Base-by-base conservation (phyloP, 2,329 filamentous ascomycete species). In the Fusarium brachygibbosum region DNA sequence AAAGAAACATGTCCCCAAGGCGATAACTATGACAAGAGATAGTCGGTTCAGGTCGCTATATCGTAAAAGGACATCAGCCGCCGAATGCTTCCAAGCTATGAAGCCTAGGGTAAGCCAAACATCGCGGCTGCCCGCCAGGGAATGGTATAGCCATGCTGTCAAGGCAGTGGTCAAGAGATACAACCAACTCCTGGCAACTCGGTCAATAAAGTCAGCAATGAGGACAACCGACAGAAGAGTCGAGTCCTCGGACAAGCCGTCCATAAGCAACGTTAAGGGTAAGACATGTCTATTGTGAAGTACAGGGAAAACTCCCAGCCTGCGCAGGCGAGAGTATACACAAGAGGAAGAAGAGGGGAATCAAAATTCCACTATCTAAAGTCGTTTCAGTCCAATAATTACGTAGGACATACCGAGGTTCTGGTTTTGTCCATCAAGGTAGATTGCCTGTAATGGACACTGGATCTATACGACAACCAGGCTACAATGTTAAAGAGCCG, bases 391-490 rank as follows among this genome's bases (percentile, higher is more conserved):
- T 44, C 31, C 25, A 35, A 40, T 28, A 56, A 62, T 44, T n/a
- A 37, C 19, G 28, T 25, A 40, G 34, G 19, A 25, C 13, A 37
- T 31, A 23, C 50, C 38, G 37, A 64, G 51, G 37, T 16, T 34
- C 40, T 48, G 41, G 40, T 45, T 5, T 49, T 74, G 66, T 66
- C 76, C 73, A 78, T 78, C 76, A 78, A 76, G 76, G 76, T 77
- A 40, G 63, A 62, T 46, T 58, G 34, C 35, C 23, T n/a, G 16
- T 38, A 42, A 45, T 37, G 55, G 37, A 50, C 40, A 58, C 34
- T 49, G 31, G 38, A 44, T 57, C 37, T 37, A 63, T 17, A 49
- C 7, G 10, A 14, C 21, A 38, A 32, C 42, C 58, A 63, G n/a
- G 48, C 13, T 51, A n/a, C 23, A 16, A 8, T 38, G 11, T 25